phyloP scores from a whole-genome alignment of 768 basidiomycete genomes.

The Lanmaoa pseudosensibilis region DNA sequence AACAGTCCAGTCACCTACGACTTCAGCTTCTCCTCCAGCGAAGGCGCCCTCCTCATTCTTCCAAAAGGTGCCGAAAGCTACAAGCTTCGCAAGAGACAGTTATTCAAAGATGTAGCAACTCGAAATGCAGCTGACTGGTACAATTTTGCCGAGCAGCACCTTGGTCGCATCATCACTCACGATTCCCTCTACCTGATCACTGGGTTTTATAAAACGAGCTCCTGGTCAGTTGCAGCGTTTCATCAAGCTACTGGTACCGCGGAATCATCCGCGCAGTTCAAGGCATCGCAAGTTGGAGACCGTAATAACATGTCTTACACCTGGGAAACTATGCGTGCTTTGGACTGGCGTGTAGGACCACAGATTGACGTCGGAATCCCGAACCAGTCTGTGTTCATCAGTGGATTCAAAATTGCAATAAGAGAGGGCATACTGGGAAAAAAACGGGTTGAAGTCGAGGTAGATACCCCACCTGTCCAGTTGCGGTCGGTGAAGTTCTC shows the following conservation, averaged over 20 bases:
- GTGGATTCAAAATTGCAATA: constrained; percentile 23
- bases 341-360: constrained; percentile 14
- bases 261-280: constrained; percentile 16
- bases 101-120: constrained; percentile 23
- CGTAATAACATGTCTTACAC: constrained; percentile 11
- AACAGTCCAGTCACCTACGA: constrained; percentile 5
- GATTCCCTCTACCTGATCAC: constrained; percentile 32
- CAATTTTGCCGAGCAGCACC: constrained; percentile 19
- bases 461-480: background rate
- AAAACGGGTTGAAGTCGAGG: constrained; percentile 1
- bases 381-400: constrained; percentile 27
- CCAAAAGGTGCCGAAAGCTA: constrained; percentile 29
- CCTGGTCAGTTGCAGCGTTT: constrained; percentile 31
- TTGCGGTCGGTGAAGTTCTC: background rate
- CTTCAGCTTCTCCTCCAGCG: constrained; percentile 10
- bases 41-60: constrained; percentile 33
- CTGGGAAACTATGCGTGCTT: constrained; percentile 14
- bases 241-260: background rate
- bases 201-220: background rate
- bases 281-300: constrained; percentile 1
- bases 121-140: constrained; percentile 30
- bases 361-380: background rate
- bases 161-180: constrained; percentile 15
- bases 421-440: background rate
- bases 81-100: constrained; percentile 18